Evolutionary conservation across 2,329 filamentous ascomycete species (phyloP).

Genomic region (Colletotrichum magnum): DNA sequence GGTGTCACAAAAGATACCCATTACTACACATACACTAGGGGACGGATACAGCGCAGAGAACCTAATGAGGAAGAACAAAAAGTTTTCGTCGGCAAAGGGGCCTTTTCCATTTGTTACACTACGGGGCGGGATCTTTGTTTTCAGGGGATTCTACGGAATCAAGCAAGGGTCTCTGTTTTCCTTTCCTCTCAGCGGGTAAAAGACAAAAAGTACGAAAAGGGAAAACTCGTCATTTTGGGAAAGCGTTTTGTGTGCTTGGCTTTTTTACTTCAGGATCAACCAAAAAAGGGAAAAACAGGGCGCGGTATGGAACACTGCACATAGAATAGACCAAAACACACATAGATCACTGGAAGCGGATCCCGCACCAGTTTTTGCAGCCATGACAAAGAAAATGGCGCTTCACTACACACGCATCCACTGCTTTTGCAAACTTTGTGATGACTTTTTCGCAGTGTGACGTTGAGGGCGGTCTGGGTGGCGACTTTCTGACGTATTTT

Average conservation of each 20-base stretch:
- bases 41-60: slow-evolving; percentile 11
- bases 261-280: neutral
- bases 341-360: slow-evolving; percentile 10
- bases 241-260: neutral
- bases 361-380: neutral
- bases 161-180: neutral
- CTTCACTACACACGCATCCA: neutral
- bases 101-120: slow-evolving; percentile 24
- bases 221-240: slow-evolving; percentile 2
- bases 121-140: neutral
- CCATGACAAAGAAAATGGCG: slow-evolving; percentile 24
- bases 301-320: slow-evolving; percentile 6
- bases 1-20: slow-evolving; percentile 1
- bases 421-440: neutral
- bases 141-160: neutral
- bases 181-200: neutral
- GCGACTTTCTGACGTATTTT: too few relatives aligned
- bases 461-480: too few relatives aligned
- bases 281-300: neutral
- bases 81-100: neutral
- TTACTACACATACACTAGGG: slow-evolving; percentile 8
- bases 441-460: too few relatives aligned
- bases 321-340: slow-evolving; percentile 23
- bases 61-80: slow-evolving; percentile 32
- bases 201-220: slow-evolving; percentile 1